phyloP scores from a whole-genome alignment of 2,329 filamentous ascomycete genomes.

The Hawksworthiomyces lignivorus region DNA sequence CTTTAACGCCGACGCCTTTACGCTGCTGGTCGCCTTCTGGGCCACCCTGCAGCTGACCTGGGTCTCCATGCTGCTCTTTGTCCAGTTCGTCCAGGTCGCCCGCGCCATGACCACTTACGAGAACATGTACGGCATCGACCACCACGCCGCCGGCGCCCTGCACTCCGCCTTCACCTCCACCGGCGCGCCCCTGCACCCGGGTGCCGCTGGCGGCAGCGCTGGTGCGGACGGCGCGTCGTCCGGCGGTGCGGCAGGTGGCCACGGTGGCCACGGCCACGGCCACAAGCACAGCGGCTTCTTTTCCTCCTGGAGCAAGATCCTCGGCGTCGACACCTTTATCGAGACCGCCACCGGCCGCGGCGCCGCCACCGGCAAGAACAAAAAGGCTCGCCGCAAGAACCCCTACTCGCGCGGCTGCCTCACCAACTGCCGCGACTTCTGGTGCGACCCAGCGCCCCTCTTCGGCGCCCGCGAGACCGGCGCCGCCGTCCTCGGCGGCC shows the following conservation, averaged over 20 bases:
- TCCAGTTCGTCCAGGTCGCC: slow-evolving; percentile 87
- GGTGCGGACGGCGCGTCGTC: slow-evolving; percentile 34
- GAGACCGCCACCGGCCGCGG: slow-evolving; percentile 82
- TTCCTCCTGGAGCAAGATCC: slow-evolving; percentile 71
- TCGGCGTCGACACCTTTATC: slow-evolving; percentile 90
- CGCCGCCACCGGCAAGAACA: slow-evolving; percentile 50
- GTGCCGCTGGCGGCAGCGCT: slow-evolving; percentile 52
- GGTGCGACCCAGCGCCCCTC: slow-evolving; percentile 79
- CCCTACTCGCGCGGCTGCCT: slow-evolving; percentile 77
- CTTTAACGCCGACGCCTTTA: slow-evolving; percentile 76
- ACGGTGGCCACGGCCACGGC: slow-evolving; percentile 27
- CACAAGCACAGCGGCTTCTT: slow-evolving; percentile 49
- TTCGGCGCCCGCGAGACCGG: slow-evolving; percentile 67
- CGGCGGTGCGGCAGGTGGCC: slow-evolving; percentile 26
- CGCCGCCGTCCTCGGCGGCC: slow-evolving; percentile 66
- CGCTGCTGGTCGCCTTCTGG: slow-evolving; percentile 74
- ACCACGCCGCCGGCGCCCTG: slow-evolving; percentile 48
- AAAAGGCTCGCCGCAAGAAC: slow-evolving; percentile 54
- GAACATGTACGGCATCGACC: slow-evolving; percentile 78
- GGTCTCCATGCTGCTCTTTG: slow-evolving; percentile 94
- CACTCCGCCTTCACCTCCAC: slow-evolving; percentile 73
- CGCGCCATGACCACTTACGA: slow-evolving; percentile 94
- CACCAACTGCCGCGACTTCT: slow-evolving; percentile 94
- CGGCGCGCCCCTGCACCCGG: slow-evolving; percentile 60
- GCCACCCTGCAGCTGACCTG: slow-evolving; percentile 77